phyloP scores from a whole-genome alignment of 2,329 filamentous ascomycete species.

The Verticillium alfalfae region DNA sequence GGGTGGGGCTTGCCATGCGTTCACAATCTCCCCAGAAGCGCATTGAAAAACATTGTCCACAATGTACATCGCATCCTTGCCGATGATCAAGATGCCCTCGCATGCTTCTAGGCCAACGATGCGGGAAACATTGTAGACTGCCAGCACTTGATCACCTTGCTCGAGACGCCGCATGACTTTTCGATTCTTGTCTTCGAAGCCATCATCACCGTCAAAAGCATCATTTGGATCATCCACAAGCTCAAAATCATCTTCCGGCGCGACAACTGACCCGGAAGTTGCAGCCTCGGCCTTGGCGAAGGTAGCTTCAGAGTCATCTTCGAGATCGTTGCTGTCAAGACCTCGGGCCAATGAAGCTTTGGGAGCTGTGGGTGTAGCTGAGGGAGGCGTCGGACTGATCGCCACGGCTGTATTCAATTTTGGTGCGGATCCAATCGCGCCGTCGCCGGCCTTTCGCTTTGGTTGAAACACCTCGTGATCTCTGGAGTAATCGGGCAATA shows the following conservation, averaged over 20 bases:
- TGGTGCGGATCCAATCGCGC: slow-evolving; percentile 4
- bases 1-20: slow-evolving; percentile 85
- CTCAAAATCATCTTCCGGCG: slow-evolving; percentile 87
- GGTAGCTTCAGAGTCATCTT: slow-evolving; percentile 12
- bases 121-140: slow-evolving; percentile 90
- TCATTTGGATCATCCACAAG: slow-evolving; percentile 91
- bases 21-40: slow-evolving; percentile 91
- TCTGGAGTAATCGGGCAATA: slow-evolving; percentile 70
- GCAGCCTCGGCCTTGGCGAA: slow-evolving; percentile 18
- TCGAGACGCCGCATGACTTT: slow-evolving; percentile 95
- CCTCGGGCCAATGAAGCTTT: neutral
- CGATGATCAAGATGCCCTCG: slow-evolving; percentile 88
- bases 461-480: slow-evolving; percentile 75
- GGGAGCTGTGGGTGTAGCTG: slow-evolving; percentile 14
- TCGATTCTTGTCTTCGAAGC: slow-evolving; percentile 94
- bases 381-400: slow-evolving; percentile 10
- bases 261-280: slow-evolving; percentile 18
- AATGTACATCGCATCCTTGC: slow-evolving; percentile 87
- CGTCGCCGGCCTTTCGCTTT: slow-evolving; percentile 54
- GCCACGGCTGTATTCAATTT: slow-evolving; percentile 14
- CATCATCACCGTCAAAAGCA: slow-evolving; percentile 65
- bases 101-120: slow-evolving; percentile 90
- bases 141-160: slow-evolving; percentile 84
- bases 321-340: neutral
- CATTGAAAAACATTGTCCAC: slow-evolving; percentile 96